Base-by-base conservation (phyloP, 2,329 filamentous ascomycete genomes). In the Colletotrichum navitas region DNA sequence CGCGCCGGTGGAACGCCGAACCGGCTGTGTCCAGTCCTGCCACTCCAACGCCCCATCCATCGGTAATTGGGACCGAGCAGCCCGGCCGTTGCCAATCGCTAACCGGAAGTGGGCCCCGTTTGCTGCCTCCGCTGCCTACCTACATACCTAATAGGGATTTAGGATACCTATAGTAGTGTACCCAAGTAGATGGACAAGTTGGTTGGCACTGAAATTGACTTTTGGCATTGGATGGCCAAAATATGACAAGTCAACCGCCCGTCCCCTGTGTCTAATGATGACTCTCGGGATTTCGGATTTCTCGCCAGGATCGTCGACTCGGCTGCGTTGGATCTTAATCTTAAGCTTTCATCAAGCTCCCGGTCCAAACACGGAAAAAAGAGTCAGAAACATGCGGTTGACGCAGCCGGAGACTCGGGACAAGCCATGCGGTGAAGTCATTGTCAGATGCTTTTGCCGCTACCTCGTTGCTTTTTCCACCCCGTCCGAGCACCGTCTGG, bases 401-500 rank as follows among this genome's bases (percentile, higher is more conserved):
- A n/a, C 43, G 18, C 21, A 43, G 41, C 7, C 18, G 8, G 43
- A 43, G 3, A 34, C 32, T 36, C 32, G 21, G 52, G 32, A 55
- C 32, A 21, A 59, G 59, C 65, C 41, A 63, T 63, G 64, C 52
- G n/a, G 65, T 63, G 65, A 71, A 71, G 68, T 71, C 68, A 71
- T 71, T 59, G 54, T 71, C 68, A 71, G 68, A 68, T 68, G 68
- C 59, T 71, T 71, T 63, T 59, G 64, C 68, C 68, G 58, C 51
- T 68, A 59, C 52, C 59, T 63, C 59, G 56, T 59, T 68, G 68
- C 64, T 71, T 71, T 60, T 47, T 1, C 45, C 21, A 10, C 45
- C 55, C 52, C 52, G 68, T 71, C 68, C 64, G 54, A 71, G 68
- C 68, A 68, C 68, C 58, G 24, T 69, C 56, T 54, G 21, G 55